Evolutionary conservation across 2,329 filamentous ascomycete species (phyloP).

Genomic region (Paecilomyces dactylethromorphus): DNA sequence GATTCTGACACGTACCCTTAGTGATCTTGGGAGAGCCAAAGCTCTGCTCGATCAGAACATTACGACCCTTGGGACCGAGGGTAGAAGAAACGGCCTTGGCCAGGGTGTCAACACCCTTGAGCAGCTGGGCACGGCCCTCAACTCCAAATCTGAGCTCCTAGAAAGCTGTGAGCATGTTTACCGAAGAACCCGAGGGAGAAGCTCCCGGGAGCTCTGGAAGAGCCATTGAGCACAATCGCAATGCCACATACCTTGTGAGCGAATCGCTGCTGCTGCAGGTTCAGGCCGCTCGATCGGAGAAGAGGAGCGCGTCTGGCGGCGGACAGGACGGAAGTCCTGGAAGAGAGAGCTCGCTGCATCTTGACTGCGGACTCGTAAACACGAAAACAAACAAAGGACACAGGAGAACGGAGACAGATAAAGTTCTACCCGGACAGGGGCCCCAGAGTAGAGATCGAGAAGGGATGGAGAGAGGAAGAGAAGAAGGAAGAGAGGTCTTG

Average conservation of each 20-base stretch:
- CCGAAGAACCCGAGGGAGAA: conserved; percentile 9
- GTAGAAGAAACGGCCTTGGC: conserved; percentile 95
- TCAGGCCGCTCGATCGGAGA: conserved; percentile 58
- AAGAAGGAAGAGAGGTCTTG: conserved; percentile 21
- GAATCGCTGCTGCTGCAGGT: conserved; percentile 85
- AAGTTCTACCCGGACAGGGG: conserved; percentile 26
- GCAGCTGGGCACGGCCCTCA: conserved; percentile 79
- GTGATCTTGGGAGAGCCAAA: conserved; percentile 99
- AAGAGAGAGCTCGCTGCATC: conserved; percentile 95
- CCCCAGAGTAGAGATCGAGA: conserved; percentile 24
- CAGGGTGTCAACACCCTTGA: conserved; percentile 93
- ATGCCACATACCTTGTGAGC: conserved; percentile 76
- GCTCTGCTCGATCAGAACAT: conserved; percentile 96
- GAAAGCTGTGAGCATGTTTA: conserved; percentile 21
- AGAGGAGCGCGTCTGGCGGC: conserved; percentile 51
- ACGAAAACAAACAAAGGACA: conserved; percentile 16
- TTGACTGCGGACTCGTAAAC: conserved; percentile 34
- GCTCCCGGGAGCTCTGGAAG: neutral
- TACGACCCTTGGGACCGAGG: conserved; percentile 94
- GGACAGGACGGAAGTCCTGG: conserved; percentile 73
- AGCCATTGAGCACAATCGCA: conserved; percentile 11
- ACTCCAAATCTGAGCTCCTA: conserved; percentile 98
- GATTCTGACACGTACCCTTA: conserved; percentile 62
- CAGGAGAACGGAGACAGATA: conserved; percentile 14
- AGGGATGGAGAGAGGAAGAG: conserved; percentile 19